Conservation (phyloP, 208 protist species). For the Acanthamoeba healyi region DNA sequence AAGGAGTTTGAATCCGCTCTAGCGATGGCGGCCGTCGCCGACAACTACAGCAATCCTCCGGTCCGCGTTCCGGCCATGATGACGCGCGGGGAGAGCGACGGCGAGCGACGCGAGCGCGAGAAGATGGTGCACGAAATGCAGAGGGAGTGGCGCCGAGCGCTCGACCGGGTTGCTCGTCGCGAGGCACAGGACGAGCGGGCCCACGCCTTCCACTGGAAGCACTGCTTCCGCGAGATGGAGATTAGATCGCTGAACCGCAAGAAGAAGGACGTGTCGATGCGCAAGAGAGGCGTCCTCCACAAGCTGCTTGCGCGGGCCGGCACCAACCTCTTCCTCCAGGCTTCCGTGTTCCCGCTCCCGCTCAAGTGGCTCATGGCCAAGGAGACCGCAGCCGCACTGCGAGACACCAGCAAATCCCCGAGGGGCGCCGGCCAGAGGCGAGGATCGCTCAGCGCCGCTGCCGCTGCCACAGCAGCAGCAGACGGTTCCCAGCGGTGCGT, state of each 20-base stretch:
- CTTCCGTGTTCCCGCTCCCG: not conserved
- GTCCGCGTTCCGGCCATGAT: not conserved
- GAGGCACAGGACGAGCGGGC: not conserved
- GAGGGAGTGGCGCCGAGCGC: not conserved
- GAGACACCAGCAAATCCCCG: not conserved
- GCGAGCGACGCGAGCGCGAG: conserved; percentile 15
- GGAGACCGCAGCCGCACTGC: not conserved
- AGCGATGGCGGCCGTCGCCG: too few relatives aligned
- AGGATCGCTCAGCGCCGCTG: not conserved
- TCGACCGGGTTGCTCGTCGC: not conserved
- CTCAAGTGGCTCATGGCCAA: not conserved
- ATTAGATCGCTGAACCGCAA: not conserved
- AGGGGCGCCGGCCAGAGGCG: not conserved
- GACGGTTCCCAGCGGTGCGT: not conserved
- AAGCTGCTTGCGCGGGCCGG: not conserved
- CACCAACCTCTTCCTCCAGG: conserved; percentile 7
- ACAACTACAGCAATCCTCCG: not conserved
- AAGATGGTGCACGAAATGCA: not conserved
- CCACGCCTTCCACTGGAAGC: conserved; percentile 33
- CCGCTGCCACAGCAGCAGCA: not conserved
- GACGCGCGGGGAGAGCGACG: conserved; percentile 8
- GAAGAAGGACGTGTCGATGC: not conserved
- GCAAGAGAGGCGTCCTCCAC: not conserved
- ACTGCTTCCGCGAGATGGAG: conserved; percentile 25
- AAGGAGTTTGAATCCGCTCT: not conserved